Percentiles rank a stretch among this genome's conserved stretches.
phyloP scores from a whole-genome alignment of 2,329 filamentous ascomycete species.

The Fusarium pseudograminearum region DNA sequence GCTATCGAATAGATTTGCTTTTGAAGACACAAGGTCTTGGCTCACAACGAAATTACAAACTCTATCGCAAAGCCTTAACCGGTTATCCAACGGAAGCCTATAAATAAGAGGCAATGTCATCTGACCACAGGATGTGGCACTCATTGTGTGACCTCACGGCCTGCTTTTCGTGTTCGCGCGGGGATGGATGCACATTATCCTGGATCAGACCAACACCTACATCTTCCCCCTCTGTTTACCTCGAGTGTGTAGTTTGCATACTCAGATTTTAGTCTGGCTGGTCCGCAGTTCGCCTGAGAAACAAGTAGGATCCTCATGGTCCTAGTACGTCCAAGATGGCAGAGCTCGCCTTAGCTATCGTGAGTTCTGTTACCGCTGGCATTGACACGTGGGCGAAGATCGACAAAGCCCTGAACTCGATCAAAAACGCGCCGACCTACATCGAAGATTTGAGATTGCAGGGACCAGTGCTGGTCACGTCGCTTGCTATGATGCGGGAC shows the following conservation, averaged over 20 bases:
- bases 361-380: slow-evolving; percentile 10
- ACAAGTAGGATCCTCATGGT: slow-evolving; percentile 8
- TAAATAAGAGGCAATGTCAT: background rate
- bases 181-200: background rate
- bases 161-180: slow-evolving; percentile 15
- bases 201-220: background rate
- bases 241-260: too few species aligned
- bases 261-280: background rate
- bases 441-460: slow-evolving; percentile 12
- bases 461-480: slow-evolving; percentile 5
- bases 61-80: background rate
- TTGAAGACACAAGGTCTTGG: background rate
- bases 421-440: slow-evolving; percentile 7
- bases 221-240: background rate
- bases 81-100: background rate
- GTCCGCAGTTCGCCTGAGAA: background rate
- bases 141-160: background rate
- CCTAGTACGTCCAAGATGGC: slow-evolving; percentile 19
- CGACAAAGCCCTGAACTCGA: slow-evolving; percentile 4
- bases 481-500: slow-evolving; percentile 7
- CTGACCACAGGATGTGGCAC: slow-evolving; percentile 1
- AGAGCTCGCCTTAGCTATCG: slow-evolving; percentile 21
- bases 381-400: slow-evolving; percentile 10
- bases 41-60: background rate
- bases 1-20: background rate